phyloP scores from a whole-genome alignment of 352 stramenopile genomes.

The Globisporangium acanthophoron region DNA sequence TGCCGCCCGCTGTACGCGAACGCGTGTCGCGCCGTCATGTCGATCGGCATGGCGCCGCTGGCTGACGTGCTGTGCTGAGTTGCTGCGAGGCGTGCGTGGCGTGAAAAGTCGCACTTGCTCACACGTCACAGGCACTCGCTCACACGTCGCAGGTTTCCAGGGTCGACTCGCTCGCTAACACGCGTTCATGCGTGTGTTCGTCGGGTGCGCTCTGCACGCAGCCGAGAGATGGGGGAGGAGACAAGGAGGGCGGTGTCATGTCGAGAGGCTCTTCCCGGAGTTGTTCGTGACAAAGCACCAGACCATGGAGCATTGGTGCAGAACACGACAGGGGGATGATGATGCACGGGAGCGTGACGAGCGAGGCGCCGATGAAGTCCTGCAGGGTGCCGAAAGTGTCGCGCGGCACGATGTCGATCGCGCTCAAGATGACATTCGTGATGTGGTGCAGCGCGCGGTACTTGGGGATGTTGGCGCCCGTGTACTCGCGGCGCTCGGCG shows the following conservation, averaged over 20 bases:
- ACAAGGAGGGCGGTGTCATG: conserved; percentile 1
- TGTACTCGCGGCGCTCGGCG: conserved; percentile 10
- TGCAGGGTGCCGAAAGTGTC: conserved; percentile 16
- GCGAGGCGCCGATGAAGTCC: conserved; percentile 24
- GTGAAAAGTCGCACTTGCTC: not conserved
- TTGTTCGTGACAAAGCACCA: conserved; percentile 15
- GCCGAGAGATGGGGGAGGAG: not conserved
- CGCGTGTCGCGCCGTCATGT: conserved; percentile 53
- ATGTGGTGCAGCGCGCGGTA: conserved; percentile 14
- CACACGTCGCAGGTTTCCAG: not conserved
- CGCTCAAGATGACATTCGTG: conserved; percentile 15
- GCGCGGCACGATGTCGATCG: conserved; percentile 13
- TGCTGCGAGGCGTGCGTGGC: not conserved
- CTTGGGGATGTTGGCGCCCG: conserved; percentile 10
- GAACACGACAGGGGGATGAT: conserved; percentile 22
- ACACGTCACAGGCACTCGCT: not conserved
- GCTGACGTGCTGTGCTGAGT: not conserved
- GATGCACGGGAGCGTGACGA: conserved; percentile 20
- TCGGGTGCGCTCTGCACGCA: too few species aligned
- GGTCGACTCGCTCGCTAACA: too few species aligned
- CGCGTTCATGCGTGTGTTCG: too few species aligned
- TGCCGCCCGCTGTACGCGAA: conserved; percentile 54
- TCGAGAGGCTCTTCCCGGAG: conserved; percentile 7
- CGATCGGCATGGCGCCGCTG: conserved; percentile 32
- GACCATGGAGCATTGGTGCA: conserved; percentile 20